Percentiles rank a stretch among this genome's conserved stretches.
These are phyloP conservation scores for Podochytrium sp. DNA, from an alignment of 192 early-diverging fungal species.

Conservation along the genomic window DNA sequence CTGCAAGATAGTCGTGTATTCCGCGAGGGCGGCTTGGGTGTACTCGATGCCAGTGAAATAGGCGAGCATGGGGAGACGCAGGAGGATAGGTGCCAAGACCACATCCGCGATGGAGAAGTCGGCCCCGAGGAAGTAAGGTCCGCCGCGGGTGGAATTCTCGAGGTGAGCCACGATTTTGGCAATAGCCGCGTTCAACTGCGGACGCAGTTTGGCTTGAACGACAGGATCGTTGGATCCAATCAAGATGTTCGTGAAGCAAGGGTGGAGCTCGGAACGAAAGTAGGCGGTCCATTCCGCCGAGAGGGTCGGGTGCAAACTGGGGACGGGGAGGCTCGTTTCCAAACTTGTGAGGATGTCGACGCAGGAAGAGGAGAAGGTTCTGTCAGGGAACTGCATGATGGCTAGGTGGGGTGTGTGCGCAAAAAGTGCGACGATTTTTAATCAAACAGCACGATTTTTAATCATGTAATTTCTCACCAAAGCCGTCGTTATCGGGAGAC, in stretches of 20 bases:
- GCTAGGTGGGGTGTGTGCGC: not conserved
- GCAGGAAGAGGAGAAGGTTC: slow-evolving; percentile 11
- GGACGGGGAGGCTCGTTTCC: not conserved
- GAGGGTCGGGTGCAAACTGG: not conserved
- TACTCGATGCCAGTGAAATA: slow-evolving; percentile 25
- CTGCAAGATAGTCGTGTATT: not conserved
- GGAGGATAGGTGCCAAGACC: slow-evolving; percentile 23
- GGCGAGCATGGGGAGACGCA: slow-evolving; percentile 10
- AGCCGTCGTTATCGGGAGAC: not conserved
- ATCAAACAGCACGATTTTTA: not conserved
- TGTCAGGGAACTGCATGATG: slow-evolving; percentile 27
- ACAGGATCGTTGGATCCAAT: slow-evolving; percentile 14
- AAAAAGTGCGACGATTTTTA: not conserved
- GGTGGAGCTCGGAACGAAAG: not conserved
- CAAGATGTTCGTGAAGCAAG: slow-evolving; percentile 16
- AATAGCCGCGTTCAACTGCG: slow-evolving; percentile 22
- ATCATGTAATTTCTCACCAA: not conserved
- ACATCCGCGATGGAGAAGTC: slow-evolving; percentile 11
- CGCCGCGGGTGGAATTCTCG: not conserved
- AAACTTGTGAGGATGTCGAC: slow-evolving; percentile 9
- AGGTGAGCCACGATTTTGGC: slow-evolving; percentile 2
- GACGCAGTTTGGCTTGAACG: slow-evolving; percentile 14
- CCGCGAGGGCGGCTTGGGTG: not conserved
- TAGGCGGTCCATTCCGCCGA: not conserved
- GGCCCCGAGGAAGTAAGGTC: slow-evolving; percentile 14